Percentiles rank a stretch among this genome's conserved stretches.
phyloP scores from a whole-genome alignment of 1,284 basidiomycete genomes.

The Melampsora allii-populina region DNA sequence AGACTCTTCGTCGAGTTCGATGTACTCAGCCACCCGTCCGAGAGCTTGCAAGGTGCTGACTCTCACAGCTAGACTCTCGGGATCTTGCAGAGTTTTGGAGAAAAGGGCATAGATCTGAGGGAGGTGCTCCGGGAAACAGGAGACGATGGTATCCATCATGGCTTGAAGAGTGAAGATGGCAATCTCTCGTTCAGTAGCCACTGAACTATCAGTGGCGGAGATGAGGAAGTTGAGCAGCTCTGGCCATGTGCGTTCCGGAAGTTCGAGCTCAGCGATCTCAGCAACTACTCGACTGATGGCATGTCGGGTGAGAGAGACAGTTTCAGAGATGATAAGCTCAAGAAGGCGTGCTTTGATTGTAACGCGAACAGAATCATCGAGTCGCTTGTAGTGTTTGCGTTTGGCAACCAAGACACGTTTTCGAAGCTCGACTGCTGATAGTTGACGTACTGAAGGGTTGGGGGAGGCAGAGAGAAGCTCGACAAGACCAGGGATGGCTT shows the following conservation, averaged over 20 bases:
- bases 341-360: constrained; percentile 84
- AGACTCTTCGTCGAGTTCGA: constrained; percentile 79
- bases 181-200: constrained; percentile 78
- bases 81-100: constrained; percentile 71
- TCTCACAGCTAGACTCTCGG: constrained; percentile 84
- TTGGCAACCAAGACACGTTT: constrained; percentile 82
- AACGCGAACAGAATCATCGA: constrained; percentile 67
- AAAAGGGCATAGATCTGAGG: constrained; percentile 80
- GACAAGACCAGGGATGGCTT: constrained; percentile 87
- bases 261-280: constrained; percentile 85
- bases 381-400: constrained; percentile 76
- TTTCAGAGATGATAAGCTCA: constrained; percentile 72
- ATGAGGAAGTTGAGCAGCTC: constrained; percentile 84
- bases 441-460: constrained; percentile 72
- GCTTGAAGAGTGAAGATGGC: constrained; percentile 88
- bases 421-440: constrained; percentile 95
- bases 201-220: constrained; percentile 67
- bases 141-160: constrained; percentile 86
- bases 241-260: constrained; percentile 77
- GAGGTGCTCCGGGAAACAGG: constrained; percentile 75
- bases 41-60: constrained; percentile 87
- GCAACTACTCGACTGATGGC: constrained; percentile 88
- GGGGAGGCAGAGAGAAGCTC: constrained; percentile 81
- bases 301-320: constrained; percentile 69
- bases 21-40: constrained; percentile 89